A percentile compares a stretch with the other conserved stretches of the same genome.
Evolutionary conservation across 441 rosid genomes (phyloP).

Genomic region (Dalechampia spathulata): DNA sequence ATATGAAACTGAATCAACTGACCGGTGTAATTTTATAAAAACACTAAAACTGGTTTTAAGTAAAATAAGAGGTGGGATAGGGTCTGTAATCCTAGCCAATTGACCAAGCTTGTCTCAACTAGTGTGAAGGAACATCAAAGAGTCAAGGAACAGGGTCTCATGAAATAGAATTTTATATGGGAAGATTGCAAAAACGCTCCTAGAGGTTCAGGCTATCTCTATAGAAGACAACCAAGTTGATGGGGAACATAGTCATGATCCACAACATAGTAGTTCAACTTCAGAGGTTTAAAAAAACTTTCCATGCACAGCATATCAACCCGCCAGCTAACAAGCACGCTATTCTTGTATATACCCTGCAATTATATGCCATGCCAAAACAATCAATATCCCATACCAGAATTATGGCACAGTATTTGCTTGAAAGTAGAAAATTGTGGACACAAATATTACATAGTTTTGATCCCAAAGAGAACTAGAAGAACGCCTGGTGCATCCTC

Average conservation of each 20-base stretch:
- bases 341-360: slow-evolving; percentile 71
- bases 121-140: slow-evolving; percentile 10
- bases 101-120: slow-evolving; percentile 13
- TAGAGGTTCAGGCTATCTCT: slow-evolving; percentile 25
- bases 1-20: not conserved
- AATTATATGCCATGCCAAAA: slow-evolving; percentile 73
- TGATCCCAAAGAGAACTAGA: slow-evolving; percentile 20
- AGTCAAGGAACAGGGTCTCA: slow-evolving; percentile 13
- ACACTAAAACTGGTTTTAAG: too few species aligned
- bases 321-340: slow-evolving; percentile 75
- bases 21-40: not conserved
- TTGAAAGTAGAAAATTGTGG: slow-evolving; percentile 31
- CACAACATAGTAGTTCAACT: slow-evolving; percentile 39
- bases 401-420: slow-evolving; percentile 25
- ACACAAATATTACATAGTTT: slow-evolving; percentile 19
- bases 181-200: slow-evolving; percentile 7
- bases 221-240: slow-evolving; percentile 23
- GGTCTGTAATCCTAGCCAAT: slow-evolving; percentile 3
- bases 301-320: slow-evolving; percentile 69
- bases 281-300: slow-evolving; percentile 49
- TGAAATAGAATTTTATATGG: slow-evolving; percentile 12
- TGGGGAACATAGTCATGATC: slow-evolving; percentile 27
- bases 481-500: slow-evolving; percentile 16
- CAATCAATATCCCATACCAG: slow-evolving; percentile 45
- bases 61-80: too few species aligned